A percentile compares a stretch with the other conserved stretches of the same genome.
Evolutionary conservation across 2,329 filamentous ascomycete species (phyloP).

Genomic region (Lasiodiplodia theobromae): DNA sequence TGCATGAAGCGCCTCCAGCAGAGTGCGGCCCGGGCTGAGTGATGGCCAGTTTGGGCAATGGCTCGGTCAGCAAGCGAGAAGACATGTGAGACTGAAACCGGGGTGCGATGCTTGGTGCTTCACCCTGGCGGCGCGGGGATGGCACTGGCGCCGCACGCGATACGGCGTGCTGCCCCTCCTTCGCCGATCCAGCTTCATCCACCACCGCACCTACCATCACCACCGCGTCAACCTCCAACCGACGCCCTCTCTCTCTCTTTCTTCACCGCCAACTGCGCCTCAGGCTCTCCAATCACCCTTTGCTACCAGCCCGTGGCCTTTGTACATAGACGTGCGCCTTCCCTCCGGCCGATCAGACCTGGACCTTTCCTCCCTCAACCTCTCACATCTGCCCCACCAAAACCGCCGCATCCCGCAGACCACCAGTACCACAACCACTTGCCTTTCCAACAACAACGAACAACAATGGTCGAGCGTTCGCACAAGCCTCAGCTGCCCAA

Average conservation of each 20-base stretch:
- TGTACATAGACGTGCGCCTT: constrained; percentile 10
- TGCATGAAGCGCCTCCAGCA: not conserved
- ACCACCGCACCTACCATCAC: constrained; percentile 20
- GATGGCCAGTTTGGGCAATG: not conserved
- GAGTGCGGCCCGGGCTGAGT: not conserved
- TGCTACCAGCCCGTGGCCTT: not conserved
- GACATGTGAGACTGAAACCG: constrained; percentile 25
- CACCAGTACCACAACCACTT: not conserved
- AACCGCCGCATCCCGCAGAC: constrained; percentile 10
- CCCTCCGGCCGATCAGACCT: not conserved
- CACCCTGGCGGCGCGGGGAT: constrained; percentile 23
- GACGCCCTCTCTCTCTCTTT: not conserved
- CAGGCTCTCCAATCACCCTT: not conserved
- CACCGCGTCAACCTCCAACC: not conserved
- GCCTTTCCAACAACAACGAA: not conserved
- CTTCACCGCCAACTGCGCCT: constrained; percentile 19
- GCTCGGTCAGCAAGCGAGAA: not conserved
- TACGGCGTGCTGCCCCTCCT: constrained; percentile 22
- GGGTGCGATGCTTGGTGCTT: constrained; percentile 24
- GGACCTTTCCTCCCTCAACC: not conserved
- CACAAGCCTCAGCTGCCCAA: constrained; percentile 75
- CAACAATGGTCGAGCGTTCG: constrained; percentile 76
- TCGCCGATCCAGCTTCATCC: constrained; percentile 23
- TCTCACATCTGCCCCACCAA: constrained; percentile 17
- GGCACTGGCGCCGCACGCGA: constrained; percentile 12